These are phyloP conservation scores for Neurospora sp. DNA, from an alignment of 495 filamentous ascomycete genomes.

Conservation along the genomic window DNA sequence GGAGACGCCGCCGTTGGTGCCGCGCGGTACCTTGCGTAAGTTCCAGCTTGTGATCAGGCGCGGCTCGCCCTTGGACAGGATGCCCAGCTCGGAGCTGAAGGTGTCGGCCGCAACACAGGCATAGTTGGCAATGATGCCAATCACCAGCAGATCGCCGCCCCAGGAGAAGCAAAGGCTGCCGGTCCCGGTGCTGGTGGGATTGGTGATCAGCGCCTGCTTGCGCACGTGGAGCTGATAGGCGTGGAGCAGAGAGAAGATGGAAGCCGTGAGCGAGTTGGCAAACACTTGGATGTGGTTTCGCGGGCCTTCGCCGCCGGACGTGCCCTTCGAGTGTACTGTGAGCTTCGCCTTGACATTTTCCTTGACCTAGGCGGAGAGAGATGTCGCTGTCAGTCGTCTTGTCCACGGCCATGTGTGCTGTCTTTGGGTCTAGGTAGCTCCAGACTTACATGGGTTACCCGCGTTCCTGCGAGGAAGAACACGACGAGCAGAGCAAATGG, in stretches of 20 bases:
- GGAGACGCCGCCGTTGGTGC: constrained; percentile 90
- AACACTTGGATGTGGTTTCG: constrained; percentile 84
- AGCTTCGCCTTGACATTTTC: constrained; percentile 73
- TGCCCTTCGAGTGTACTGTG: constrained; percentile 64
- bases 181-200: constrained; percentile 3
- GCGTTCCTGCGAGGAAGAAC: constrained; percentile 80
- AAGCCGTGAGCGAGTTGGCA: constrained; percentile 75
- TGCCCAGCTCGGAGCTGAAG: constrained; percentile 87
- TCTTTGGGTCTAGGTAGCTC: not conserved
- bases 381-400: not conserved
- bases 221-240: constrained; percentile 48
- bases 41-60: constrained; percentile 78
- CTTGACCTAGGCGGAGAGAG: constrained; percentile 50
- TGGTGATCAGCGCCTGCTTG: constrained; percentile 14
- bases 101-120: constrained; percentile 88
- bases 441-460: constrained; percentile 61
- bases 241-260: constrained; percentile 62
- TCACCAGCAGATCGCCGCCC: constrained; percentile 44
- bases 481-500: constrained; percentile 71
- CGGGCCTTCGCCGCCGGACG: constrained; percentile 64
- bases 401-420: not conserved
- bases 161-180: constrained; percentile 38
- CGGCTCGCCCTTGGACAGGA: constrained; percentile 64
- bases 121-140: constrained; percentile 65
- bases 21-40: constrained; percentile 65